A percentile compares a stretch with the other conserved stretches of the same genome.
These are phyloP conservation scores for Exophiala aquamarina DNA, from an alignment of 2,329 filamentous ascomycete species.

Conservation along the genomic window DNA sequence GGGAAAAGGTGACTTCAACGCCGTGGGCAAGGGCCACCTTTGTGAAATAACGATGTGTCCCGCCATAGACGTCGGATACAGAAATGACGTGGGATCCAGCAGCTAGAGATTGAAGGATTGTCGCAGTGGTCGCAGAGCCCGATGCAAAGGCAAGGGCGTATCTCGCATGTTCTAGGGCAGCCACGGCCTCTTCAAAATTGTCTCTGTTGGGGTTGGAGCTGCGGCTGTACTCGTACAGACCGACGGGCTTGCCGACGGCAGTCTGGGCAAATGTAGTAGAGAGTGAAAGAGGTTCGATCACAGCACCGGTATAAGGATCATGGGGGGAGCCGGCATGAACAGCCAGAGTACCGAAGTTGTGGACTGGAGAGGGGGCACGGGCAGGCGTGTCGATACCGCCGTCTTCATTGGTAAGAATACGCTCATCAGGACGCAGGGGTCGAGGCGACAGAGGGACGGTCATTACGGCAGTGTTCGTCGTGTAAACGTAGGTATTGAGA, in stretches of 20 bases:
- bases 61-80: slow-evolving; percentile 95
- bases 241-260: slow-evolving; percentile 81
- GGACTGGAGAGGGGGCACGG: slow-evolving; percentile 69
- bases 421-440: slow-evolving; percentile 25
- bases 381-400: slow-evolving; percentile 71
- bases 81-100: slow-evolving; percentile 91
- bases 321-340: slow-evolving; percentile 92
- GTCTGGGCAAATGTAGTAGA: slow-evolving; percentile 96
- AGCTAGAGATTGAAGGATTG: slow-evolving; percentile 87
- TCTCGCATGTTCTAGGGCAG: slow-evolving; percentile 86
- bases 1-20: slow-evolving; percentile 91
- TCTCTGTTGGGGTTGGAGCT: slow-evolving; percentile 92
- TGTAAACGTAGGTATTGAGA: too few species aligned
- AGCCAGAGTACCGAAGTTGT: slow-evolving; percentile 87
- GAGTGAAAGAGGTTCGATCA: slow-evolving; percentile 94
- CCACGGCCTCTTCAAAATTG: slow-evolving; percentile 90
- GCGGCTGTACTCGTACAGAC: slow-evolving; percentile 88
- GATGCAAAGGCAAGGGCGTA: slow-evolving; percentile 93
- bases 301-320: slow-evolving; percentile 87
- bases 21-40: slow-evolving; percentile 94
- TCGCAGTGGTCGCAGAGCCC: slow-evolving; percentile 89
- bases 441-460: slow-evolving; percentile 22
- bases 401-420: slow-evolving; percentile 37
- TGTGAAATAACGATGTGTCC: slow-evolving; percentile 98
- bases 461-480: slow-evolving; percentile 10